Evolutionary conservation across 805 yeast genomes (phyloP).

Genomic region (Ogataea polymorpha): DNA sequence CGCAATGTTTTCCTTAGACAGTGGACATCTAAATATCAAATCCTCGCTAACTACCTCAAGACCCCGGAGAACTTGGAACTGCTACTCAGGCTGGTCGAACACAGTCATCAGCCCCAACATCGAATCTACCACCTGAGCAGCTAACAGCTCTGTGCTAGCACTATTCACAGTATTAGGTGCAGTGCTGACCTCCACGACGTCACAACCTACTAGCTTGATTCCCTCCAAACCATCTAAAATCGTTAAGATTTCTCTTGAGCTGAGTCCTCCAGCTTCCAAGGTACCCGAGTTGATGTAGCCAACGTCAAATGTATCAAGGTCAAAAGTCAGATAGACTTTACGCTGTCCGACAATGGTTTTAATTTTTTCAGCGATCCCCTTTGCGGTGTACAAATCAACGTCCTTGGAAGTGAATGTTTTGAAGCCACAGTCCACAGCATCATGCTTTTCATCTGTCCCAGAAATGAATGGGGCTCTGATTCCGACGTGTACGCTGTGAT

Average conservation of each 20-base stretch:
- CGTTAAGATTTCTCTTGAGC: slow-evolving; percentile 50
- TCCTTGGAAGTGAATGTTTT: slow-evolving; percentile 44
- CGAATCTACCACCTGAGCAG: slow-evolving; percentile 59
- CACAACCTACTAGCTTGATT: slow-evolving; percentile 67
- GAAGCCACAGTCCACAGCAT: slow-evolving; percentile 47
- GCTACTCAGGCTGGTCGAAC: slow-evolving; percentile 1
- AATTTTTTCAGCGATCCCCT: slow-evolving; percentile 36
- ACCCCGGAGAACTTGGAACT: too few species aligned
- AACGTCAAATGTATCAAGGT: slow-evolving; percentile 69
- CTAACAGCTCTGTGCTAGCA: slow-evolving; percentile 61
- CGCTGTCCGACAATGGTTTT: slow-evolving; percentile 34
- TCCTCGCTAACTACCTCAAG: too few species aligned
- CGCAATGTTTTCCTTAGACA: too few species aligned
- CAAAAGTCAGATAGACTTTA: slow-evolving; percentile 46
- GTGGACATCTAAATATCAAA: too few species aligned
- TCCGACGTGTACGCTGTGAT: slow-evolving; percentile 58
- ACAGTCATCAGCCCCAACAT: slow-evolving; percentile 45
- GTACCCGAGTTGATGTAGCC: slow-evolving; percentile 80
- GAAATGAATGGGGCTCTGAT: slow-evolving; percentile 58
- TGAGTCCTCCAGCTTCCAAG: slow-evolving; percentile 73
- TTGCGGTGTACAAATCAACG: slow-evolving; percentile 39
- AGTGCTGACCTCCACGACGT: slow-evolving; percentile 64
- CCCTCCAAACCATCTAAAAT: slow-evolving; percentile 55
- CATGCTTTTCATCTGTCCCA: slow-evolving; percentile 38
- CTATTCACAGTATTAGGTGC: slow-evolving; percentile 63